Evolutionary conservation across 2,329 filamentous ascomycete species (phyloP).

Genomic region (Sporothrix pallida): DNA sequence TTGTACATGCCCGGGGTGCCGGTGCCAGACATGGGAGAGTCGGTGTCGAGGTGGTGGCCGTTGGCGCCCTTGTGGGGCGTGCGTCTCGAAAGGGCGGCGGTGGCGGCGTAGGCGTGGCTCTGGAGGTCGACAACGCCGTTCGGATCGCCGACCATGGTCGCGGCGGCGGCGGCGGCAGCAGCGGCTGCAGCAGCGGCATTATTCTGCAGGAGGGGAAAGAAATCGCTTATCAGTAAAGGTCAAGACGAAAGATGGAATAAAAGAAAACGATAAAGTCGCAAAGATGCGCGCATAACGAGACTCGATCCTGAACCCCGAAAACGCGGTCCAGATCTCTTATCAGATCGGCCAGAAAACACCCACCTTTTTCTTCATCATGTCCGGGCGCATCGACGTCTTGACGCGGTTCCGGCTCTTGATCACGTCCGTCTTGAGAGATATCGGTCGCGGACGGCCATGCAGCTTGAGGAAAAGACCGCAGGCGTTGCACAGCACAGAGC

Average conservation of each 20-base stretch:
- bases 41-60: conserved; percentile 73
- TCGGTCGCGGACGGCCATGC: conserved; percentile 89
- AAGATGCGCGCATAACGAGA: neutral
- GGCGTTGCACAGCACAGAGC: conserved; percentile 96
- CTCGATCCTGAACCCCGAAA: neutral
- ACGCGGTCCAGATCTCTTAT: conserved; percentile 15
- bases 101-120: conserved; percentile 61
- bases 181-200: conserved; percentile 35
- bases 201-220: conserved; percentile 30
- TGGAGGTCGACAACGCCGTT: conserved; percentile 65
- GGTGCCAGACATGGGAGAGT: conserved; percentile 80
- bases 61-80: conserved; percentile 74
- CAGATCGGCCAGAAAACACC: conserved; percentile 43
- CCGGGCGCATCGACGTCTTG: conserved; percentile 76
- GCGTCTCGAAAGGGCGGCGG: conserved; percentile 58
- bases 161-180: conserved; percentile 35
- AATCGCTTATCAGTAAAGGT: conserved; percentile 4
- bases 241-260: neutral
- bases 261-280: neutral
- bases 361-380: conserved; percentile 83
- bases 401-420: conserved; percentile 99
- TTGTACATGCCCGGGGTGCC: conserved; percentile 77
- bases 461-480: conserved; percentile 97
- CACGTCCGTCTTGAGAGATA: conserved; percentile 97
- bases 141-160: conserved; percentile 49